These are phyloP conservation scores for Amylocarpus encephaloides DNA, from an alignment of 2,329 filamentous ascomycete genomes.

Conservation along the genomic window DNA sequence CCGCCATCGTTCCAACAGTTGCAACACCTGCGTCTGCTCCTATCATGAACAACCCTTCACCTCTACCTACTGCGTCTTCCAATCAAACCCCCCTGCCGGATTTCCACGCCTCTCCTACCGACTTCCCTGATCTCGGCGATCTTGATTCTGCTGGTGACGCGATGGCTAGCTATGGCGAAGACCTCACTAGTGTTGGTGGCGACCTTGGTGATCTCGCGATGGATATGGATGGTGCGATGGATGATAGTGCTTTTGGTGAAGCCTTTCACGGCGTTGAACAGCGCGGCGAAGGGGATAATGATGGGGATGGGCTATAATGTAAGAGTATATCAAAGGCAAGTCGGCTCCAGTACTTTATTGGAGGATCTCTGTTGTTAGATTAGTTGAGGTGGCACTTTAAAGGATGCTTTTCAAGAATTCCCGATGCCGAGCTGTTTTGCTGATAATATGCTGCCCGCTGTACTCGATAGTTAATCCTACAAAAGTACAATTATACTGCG, in stretches of 20 bases:
- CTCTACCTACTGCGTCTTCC: slow-evolving; percentile 10
- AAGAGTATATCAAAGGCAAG: not conserved
- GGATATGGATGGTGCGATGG: slow-evolving; percentile 61
- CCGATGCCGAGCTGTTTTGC: too few species aligned
- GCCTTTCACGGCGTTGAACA: slow-evolving; percentile 62
- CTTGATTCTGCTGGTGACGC: slow-evolving; percentile 68
- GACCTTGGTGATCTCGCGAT: slow-evolving; percentile 45
- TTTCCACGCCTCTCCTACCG: slow-evolving; percentile 41
- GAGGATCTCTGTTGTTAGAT: too few species aligned
- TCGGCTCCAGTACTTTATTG: not conserved
- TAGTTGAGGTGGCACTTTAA: too few species aligned
- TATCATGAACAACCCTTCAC: slow-evolving; percentile 6
- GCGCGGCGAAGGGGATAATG: slow-evolving; percentile 17
- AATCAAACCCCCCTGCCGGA: slow-evolving; percentile 22
- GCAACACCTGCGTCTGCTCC: slow-evolving; percentile 7
- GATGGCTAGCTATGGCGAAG: slow-evolving; percentile 57
- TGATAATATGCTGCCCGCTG: too few species aligned
- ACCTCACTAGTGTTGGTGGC: slow-evolving; percentile 40
- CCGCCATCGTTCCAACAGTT: slow-evolving; percentile 2
- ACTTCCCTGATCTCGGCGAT: slow-evolving; percentile 58
- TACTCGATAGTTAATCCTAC: too few species aligned
- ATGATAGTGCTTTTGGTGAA: slow-evolving; percentile 77
- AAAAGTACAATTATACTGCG: too few species aligned
- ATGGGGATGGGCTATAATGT: slow-evolving; percentile 15
- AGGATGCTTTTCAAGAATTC: too few species aligned